Base-by-base conservation (phyloP, 345 rosid species). In the Arabis alpina region DNA sequence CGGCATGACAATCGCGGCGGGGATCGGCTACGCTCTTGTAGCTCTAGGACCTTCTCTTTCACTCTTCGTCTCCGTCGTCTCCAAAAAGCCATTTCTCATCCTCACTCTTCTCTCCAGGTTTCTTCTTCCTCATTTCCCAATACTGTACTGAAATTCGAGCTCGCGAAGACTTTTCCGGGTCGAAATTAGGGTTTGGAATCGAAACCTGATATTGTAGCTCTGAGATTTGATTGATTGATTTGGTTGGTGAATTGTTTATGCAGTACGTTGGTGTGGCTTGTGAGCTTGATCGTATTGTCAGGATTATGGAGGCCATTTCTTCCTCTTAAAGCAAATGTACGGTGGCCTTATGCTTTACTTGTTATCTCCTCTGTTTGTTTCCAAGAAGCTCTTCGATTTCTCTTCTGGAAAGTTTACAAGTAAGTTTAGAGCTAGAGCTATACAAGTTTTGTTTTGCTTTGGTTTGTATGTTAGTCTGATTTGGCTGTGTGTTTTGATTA, bases 41-140 rank as follows among this genome's bases (percentile, higher is more conserved):
- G 98, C 98, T 24, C 70, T 94, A 23, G 99, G 99, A 40, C 96
- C 98, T 3, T 87, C 98, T 60, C 87, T 94, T 66, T 79, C 90
- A 30, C 84, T 94, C 52, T 94, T 94, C 87, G 72, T 90, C 83
- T 77, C 98, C 39, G 92, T 89, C 66, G 84, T 94, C 83, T 88
- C 99, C 82, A 91, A 83, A 70, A 89, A 88, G 75, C 98, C 99
- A 48, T 91, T 91, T 74, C 77, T 94, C 66, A 88, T 94, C 80
- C 95, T 94, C 80, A 89, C 93, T 40, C 82, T 94, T 41, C 98
- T 94, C 84, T 91, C 90, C 77, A 94, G 98, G 99, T n/a, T n/a
- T n/a, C n/a, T n/a, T n/a, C n/a, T n/a, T n/a, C n/a, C n/a, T n/a
- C n/a, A n/a, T n/a, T n/a, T n/a, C n/a, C n/a, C n/a, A n/a, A n/a